These are phyloP conservation scores for Trichophyton schoenleinii DNA, from an alignment of 2,329 filamentous ascomycete genomes.

Conservation along the genomic window DNA sequence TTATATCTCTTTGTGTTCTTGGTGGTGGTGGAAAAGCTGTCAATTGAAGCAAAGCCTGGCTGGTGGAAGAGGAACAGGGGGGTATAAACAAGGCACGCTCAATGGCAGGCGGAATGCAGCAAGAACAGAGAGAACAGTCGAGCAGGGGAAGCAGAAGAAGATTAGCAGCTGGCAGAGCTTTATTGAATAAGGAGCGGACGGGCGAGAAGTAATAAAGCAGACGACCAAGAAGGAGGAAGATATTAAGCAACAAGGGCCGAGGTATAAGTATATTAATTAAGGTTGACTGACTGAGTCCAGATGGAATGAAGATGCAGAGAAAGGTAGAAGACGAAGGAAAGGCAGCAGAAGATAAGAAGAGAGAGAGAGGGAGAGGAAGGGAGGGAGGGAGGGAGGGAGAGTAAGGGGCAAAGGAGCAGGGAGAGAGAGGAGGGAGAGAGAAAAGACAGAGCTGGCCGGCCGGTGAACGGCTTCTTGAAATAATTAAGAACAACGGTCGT, in stretches of 20 bases:
- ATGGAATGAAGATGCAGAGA: not conserved
- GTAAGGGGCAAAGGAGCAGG: not conserved
- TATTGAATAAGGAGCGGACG: not conserved
- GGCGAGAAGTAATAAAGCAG: not conserved
- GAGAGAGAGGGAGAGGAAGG: not conserved
- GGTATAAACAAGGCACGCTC: not conserved
- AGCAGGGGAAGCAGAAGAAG: not conserved
- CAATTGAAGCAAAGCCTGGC: not conserved
- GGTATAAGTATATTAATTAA: not conserved
- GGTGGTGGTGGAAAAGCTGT: too few relatives aligned
- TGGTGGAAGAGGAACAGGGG: not conserved
- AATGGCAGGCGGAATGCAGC: not conserved
- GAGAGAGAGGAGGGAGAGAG: not conserved
- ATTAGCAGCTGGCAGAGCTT: not conserved
- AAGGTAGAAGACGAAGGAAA: not conserved
- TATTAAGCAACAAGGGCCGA: not conserved
- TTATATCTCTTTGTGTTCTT: too few relatives aligned
- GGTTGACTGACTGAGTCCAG: not conserved
- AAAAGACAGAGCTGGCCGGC: slow-evolving; percentile 3
- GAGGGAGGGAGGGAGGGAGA: not conserved
- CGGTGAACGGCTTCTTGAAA: not conserved
- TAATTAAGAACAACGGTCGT: not conserved
- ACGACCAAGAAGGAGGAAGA: not conserved
- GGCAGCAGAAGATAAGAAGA: not conserved
- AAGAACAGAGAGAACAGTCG: not conserved